Conservation (phyloP, 371 early-diverging fungal genomes). For the Mortierella sp. region DNA sequence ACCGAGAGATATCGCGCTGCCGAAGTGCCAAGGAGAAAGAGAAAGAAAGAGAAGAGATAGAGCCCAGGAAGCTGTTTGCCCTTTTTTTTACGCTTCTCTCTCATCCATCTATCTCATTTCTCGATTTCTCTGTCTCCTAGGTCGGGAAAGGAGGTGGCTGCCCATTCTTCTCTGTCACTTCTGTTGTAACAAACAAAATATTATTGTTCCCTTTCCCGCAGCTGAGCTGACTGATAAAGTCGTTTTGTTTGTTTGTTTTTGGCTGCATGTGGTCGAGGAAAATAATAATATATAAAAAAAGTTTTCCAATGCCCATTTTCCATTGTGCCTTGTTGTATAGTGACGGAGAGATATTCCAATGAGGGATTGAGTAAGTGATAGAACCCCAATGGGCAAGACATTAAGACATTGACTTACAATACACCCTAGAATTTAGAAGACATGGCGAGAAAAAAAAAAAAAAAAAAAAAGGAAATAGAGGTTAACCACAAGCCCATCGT, state of each 20-base stretch:
- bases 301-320: background rate
- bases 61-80: background rate
- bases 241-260: background rate
- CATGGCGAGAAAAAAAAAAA: background rate
- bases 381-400: background rate
- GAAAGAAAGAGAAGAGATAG: background rate
- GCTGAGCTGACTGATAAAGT: background rate
- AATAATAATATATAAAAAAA: too few species aligned
- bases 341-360: background rate
- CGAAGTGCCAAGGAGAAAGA: background rate
- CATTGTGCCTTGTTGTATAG: background rate
- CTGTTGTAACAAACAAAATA: too few species aligned
- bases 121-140: slow-evolving; percentile 18
- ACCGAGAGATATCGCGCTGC: background rate
- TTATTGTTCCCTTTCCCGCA: background rate
- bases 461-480: background rate
- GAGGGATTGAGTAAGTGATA: background rate
- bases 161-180: background rate
- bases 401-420: slow-evolving; percentile 36
- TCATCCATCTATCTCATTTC: background rate
- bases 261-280: background rate
- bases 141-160: background rate
- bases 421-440: slow-evolving; percentile 39
- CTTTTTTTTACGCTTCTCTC: background rate
- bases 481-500: background rate